Evolutionary conservation across 768 basidiomycete genomes (phyloP).

Genomic region (Symmetrospora coprosmae): DNA sequence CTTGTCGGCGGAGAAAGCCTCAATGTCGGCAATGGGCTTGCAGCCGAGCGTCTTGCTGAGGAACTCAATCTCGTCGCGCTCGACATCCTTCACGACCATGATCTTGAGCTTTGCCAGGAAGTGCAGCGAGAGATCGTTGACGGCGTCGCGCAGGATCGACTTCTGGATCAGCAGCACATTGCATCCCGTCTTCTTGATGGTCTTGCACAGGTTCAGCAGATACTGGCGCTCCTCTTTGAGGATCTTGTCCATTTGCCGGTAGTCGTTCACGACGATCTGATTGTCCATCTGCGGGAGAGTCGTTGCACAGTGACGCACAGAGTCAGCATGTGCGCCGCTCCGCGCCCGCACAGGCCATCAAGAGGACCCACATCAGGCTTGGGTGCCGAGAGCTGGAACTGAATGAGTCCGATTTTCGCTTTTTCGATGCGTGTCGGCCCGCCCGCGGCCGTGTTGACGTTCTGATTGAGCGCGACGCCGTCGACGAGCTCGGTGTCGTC

Average conservation of each 20-base stretch:
- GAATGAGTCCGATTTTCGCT: conserved; percentile 93
- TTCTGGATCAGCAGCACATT: conserved; percentile 98
- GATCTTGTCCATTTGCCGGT: conserved; percentile 99
- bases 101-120: conserved; percentile 96
- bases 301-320: background rate
- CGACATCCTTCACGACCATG: conserved; percentile 88
- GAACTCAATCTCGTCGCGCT: conserved; percentile 97
- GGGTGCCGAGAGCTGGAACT: conserved; percentile 93
- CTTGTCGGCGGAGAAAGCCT: conserved; percentile 94
- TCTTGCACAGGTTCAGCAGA: conserved; percentile 92
- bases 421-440: conserved; percentile 93
- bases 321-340: no score
- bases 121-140: conserved; percentile 89
- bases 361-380: conserved; percentile 72
- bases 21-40: conserved; percentile 93
- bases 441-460: conserved; percentile 73
- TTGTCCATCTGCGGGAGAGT: conserved; percentile 75
- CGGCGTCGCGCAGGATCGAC: conserved; percentile 97
- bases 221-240: conserved; percentile 98
- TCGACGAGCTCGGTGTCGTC: conserved; percentile 96
- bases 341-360: background rate
- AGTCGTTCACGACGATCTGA: conserved; percentile 97
- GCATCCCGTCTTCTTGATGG: conserved; percentile 99
- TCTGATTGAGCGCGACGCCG: conserved; percentile 94
- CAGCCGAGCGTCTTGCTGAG: conserved; percentile 84